Percentiles rank a stretch among this genome's conserved stretches.
These are phyloP conservation scores for Vigna hirtella DNA, from an alignment of 306 rosid species.

Conservation along the genomic window DNA sequence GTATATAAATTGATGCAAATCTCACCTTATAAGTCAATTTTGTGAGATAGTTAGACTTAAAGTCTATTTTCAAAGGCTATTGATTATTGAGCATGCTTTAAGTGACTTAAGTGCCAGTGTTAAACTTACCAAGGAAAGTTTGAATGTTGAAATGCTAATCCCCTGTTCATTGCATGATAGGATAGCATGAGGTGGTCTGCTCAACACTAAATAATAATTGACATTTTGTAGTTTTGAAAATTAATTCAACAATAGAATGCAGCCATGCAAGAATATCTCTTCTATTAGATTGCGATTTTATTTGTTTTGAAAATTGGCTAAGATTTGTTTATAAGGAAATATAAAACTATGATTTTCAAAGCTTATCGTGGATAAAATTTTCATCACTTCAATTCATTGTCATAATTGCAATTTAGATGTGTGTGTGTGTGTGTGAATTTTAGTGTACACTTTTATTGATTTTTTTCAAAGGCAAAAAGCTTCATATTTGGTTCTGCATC, in stretches of 20 bases:
- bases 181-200: neutral
- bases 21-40: too few species aligned
- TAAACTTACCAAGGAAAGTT: constrained; percentile 24
- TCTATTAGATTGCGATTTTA: neutral
- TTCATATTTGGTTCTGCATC: too few species aligned
- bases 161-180: neutral
- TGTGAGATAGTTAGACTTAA: too few species aligned
- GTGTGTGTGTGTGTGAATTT: too few species aligned
- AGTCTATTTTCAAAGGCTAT: too few species aligned
- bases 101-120: constrained; percentile 1
- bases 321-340: neutral
- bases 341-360: too few species aligned
- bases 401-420: too few species aligned
- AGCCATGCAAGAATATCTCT: neutral
- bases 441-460: too few species aligned
- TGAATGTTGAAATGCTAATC: constrained; percentile 6
- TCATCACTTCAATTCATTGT: too few species aligned
- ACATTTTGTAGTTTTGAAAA: neutral
- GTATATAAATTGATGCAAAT: too few species aligned
- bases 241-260: neutral
- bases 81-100: constrained; percentile 14
- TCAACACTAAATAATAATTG: constrained; percentile 8
- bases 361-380: too few species aligned
- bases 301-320: neutral
- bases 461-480: too few species aligned